Evolutionary conservation across 1,284 basidiomycete genomes (phyloP).

Genomic region (Waitea zeae): DNA sequence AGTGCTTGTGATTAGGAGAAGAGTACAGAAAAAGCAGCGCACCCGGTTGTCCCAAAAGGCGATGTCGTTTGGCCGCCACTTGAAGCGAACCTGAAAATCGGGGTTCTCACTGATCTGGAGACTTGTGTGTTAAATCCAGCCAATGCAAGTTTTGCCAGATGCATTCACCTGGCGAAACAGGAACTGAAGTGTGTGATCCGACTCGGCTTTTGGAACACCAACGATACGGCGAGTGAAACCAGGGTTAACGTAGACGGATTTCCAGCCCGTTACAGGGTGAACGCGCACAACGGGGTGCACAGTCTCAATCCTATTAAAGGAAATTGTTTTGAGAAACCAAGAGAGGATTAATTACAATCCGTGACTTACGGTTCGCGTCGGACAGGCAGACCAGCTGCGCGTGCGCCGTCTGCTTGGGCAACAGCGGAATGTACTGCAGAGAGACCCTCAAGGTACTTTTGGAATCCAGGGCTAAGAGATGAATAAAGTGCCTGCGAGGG

Average conservation of each 20-base stretch:
- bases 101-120: constrained; percentile 50
- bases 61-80: constrained; percentile 49
- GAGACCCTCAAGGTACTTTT: constrained; percentile 49
- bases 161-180: constrained; percentile 43
- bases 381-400: constrained; percentile 44
- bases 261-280: constrained; percentile 71
- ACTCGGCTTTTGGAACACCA: constrained; percentile 66
- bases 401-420: constrained; percentile 48
- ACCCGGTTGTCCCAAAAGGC: constrained; percentile 67
- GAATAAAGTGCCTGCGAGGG: constrained; percentile 42
- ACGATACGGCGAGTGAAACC: constrained; percentile 57
- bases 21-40: constrained; percentile 8
- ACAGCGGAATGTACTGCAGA: constrained; percentile 51
- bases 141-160: no score
- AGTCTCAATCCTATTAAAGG: no score
- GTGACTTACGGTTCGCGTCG: constrained; percentile 43
- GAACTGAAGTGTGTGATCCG: constrained; percentile 51
- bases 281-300: constrained; percentile 53
- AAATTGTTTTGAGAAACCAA: no score
- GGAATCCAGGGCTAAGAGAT: constrained; percentile 47
- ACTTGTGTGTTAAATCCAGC: no score
- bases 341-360: no score
- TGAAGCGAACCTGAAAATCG: constrained; percentile 58
- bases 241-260: constrained; percentile 59
- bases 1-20: constrained; percentile 3